Evolutionary conservation across 139 green algal genomes (phyloP), one percentile per base, ranked within the genome.

Genomic region (Coelastrella sp.): DNA sequence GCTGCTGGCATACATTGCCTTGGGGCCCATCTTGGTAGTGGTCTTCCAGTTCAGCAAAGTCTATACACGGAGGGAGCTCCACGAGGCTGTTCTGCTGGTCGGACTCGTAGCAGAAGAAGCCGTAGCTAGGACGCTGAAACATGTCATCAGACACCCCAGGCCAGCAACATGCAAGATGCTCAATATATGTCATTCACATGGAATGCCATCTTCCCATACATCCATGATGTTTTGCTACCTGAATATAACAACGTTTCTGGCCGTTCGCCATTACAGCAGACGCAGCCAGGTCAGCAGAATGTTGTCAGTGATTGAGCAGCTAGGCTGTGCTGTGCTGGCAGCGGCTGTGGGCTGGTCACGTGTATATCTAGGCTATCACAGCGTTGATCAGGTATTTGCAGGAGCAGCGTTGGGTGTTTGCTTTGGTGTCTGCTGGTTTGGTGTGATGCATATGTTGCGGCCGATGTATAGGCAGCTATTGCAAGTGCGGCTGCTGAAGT

Each of bases 121-220:
- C 3, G 13, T 91, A 8, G 90, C 92, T 4, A 87, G 88, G 4
- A 88, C 47, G 0, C 80, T 94, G 6, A 94, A 94, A 84, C 88
- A 93, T n/a, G n/a, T 83, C 10, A 64, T 94, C 5, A 23, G 66
- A 13, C 90, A 93, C 22, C 87, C 87, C 5, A 79, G 92, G 14
- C 92, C 92, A 2, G 14, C 56, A 78, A 87, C 66, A 22, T 94
- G 92, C 73, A 32, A 56, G 5, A 64, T 81, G 80, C 88, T 95
- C 57, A n/a, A 91, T 20, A 7, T 93, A 56, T 95, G 93, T 82
- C 66, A 94, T 60, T 92, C 89, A 2, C 87, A 89, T 60, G 93
- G 93, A 73, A 94, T 95, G 92, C 93, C 93, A 0, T 93, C 89
- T n/a, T 93, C 89, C 7, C 93, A 94, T 81, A 92, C 89, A 0